Percentiles rank a stretch among this genome's conserved stretches.
These are phyloP conservation scores for Vitellaria paradoxa DNA, from an alignment of 179 eudicot genomes.

Conservation along the genomic window DNA sequence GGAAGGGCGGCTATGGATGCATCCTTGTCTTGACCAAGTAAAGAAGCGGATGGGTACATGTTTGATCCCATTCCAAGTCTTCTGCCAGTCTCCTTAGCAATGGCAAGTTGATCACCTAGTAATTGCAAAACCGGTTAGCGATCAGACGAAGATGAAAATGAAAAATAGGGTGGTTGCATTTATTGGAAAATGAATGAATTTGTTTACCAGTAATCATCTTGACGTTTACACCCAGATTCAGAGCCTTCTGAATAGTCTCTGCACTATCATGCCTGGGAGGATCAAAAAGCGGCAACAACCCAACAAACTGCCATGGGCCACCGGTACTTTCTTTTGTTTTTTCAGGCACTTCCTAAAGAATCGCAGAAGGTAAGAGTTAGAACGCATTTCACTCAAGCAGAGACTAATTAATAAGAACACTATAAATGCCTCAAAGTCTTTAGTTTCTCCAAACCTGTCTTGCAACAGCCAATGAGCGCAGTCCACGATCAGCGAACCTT, in stretches of 20 bases:
- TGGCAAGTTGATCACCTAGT: constrained; percentile 93
- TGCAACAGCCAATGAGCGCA: constrained; percentile 70
- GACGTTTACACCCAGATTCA: constrained; percentile 73
- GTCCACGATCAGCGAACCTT: constrained; percentile 66
- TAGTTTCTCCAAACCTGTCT: constrained; percentile 42
- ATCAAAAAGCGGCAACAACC: constrained; percentile 68
- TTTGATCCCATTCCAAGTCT: constrained; percentile 95
- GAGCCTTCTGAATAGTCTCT: constrained; percentile 64
- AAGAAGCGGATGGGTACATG: constrained; percentile 87
- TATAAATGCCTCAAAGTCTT: background rate
- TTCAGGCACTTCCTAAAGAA: constrained; percentile 62
- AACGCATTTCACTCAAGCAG: background rate
- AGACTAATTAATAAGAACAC: background rate
- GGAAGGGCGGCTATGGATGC: constrained; percentile 66
- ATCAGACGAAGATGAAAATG: background rate
- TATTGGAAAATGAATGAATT: background rate
- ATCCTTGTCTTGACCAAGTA: constrained; percentile 82
- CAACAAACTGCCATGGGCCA: constrained; percentile 69
- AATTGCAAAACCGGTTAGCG: background rate
- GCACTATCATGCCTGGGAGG: constrained; percentile 87
- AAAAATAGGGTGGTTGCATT: background rate
- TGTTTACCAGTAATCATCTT: constrained; percentile 72
- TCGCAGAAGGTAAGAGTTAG: background rate
- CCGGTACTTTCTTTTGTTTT: constrained; percentile 62
- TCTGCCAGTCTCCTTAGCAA: constrained; percentile 91